Evolutionary conservation across 495 filamentous ascomycete genomes (phyloP), one percentile per base, ranked within the genome.

Genomic region (Penicillium mononematosum): DNA sequence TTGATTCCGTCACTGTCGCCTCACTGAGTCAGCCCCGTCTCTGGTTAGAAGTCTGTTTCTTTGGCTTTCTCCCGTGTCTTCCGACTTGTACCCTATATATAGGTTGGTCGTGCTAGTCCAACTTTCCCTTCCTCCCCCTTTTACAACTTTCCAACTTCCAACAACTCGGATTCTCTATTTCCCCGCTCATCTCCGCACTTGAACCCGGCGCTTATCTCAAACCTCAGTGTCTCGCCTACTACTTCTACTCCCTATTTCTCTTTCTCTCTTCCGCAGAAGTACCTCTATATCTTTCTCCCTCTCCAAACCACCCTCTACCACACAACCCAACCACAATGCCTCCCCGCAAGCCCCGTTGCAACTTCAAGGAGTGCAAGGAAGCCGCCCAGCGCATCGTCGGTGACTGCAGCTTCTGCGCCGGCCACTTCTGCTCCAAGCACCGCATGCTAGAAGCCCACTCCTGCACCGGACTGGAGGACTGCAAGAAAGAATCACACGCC

Each of bases 401-500:
- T 10, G 94, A 98, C 75, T 98, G 94, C 78, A 87, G 84, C 51
- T 98, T 98, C 76, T 98, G 94, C 79, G 77, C 85, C 49, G 92
- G 92, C 16, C 88, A 94, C 71, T 98, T 88, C 78, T 98, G 94
- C 77, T 90, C 88, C 50, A 92, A 90, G 78, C 94, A 98, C 77
- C 81, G 94, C 16, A 83, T 98, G 73, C 72, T 98, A 46, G 94
- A 98, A 75, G 87, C 90, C 58, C 94, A 98, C 76, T 88, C 89
- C 69, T 98, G 94, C 75, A 83, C 80, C 56, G 92, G 92, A n/a
- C 77, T 98, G 58, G 95, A 98, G 76, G 88, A 96, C 75, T 96
- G 92, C 82, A 97, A 96, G 83, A 91, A 94, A 79, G 91, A 96
- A 71, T 88, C 86, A 17, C 89, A 95, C 73, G 91, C 93, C 69